These are phyloP conservation scores for Hibiscus mutabilis DNA, from an alignment of 345 rosid genomes.

Conservation along the genomic window DNA sequence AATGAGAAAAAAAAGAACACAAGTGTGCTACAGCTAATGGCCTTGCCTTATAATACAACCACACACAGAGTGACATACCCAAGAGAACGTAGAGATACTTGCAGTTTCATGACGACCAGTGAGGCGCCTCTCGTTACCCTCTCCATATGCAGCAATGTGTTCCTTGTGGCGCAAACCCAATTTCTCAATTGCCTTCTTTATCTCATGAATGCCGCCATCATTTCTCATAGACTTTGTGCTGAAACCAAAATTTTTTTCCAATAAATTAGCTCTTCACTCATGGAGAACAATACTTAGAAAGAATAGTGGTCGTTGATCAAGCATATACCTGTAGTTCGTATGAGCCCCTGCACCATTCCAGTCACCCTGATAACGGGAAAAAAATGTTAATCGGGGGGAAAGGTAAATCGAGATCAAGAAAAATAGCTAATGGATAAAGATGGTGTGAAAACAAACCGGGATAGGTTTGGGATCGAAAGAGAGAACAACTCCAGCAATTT, in stretches of 20 bases:
- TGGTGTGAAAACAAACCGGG: constrained; percentile 27
- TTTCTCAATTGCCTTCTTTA: constrained; percentile 73
- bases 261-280: too few species aligned
- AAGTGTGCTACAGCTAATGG: too few species aligned
- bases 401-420: neutral
- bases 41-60: too few species aligned
- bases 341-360: constrained; percentile 99
- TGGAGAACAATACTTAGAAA: too few species aligned
- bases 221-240: constrained; percentile 82
- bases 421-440: neutral
- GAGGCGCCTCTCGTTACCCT: constrained; percentile 72
- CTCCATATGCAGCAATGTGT: constrained; percentile 76
- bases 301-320: neutral
- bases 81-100: constrained; percentile 57
- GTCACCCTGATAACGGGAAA: constrained; percentile 43
- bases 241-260: neutral
- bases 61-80: constrained; percentile 34
- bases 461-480: constrained; percentile 89
- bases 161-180: constrained; percentile 64
- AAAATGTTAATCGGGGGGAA: neutral
- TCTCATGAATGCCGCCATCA: constrained; percentile 59
- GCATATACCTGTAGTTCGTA: constrained; percentile 62
- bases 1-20: too few species aligned
- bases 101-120: constrained; percentile 85
- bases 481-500: constrained; percentile 63